These are phyloP conservation scores for Pseudozyma sp. DNA, from an alignment of 1,284 basidiomycete species.

Conservation along the genomic window DNA sequence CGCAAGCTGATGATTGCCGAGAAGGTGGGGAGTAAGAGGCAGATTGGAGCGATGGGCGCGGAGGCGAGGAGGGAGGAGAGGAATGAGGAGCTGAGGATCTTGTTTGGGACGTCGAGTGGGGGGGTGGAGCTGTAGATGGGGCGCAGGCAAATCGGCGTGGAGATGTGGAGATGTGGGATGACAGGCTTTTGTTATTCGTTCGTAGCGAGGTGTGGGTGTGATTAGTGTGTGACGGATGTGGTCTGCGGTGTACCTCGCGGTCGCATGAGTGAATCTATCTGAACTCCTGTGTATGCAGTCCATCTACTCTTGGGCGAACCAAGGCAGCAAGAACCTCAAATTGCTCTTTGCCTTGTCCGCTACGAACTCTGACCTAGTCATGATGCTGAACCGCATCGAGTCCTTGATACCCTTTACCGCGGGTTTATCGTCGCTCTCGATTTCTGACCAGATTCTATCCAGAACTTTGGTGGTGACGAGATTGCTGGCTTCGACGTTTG, in stretches of 20 bases:
- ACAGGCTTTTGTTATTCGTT: not conserved
- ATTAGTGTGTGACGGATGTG: no score
- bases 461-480: conserved; percentile 78
- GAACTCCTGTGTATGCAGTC: not conserved
- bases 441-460: conserved; percentile 76
- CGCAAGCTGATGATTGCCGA: conserved; percentile 66
- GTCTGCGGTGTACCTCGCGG: no score
- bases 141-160: not conserved
- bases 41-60: conserved; percentile 15
- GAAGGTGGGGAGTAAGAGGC: conserved; percentile 52
- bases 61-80: conserved; percentile 28
- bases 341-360: conserved; percentile 78
- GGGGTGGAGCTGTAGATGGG: conserved; percentile 19
- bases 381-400: conserved; percentile 72
- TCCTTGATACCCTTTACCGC: conserved; percentile 42
- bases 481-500: conserved; percentile 85
- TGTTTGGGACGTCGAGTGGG: conserved; percentile 43
- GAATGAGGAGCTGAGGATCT: conserved; percentile 56
- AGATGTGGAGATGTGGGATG: not conserved
- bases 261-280: no score
- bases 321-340: conserved; percentile 79
- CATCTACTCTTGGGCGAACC: conserved; percentile 50
- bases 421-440: conserved; percentile 55
- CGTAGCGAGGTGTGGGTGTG: no score
- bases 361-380: conserved; percentile 78